Evolutionary conservation across 306 rosid species (phyloP).

Genomic region (Begonia masoniana): DNA sequence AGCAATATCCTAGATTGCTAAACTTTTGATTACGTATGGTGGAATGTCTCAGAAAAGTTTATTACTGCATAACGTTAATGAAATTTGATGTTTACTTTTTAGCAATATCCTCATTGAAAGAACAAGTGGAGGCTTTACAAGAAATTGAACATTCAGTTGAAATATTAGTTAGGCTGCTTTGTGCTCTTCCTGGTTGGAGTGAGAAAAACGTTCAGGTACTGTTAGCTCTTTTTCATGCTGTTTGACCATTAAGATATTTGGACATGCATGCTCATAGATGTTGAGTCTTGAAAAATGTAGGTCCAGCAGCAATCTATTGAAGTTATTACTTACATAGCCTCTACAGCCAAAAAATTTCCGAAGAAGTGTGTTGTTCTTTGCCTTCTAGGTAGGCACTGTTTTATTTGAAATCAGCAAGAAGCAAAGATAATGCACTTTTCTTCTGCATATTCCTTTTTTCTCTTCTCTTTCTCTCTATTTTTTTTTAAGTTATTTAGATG

Average conservation of each 20-base stretch:
- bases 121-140: slow-evolving; percentile 71
- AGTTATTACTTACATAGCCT: slow-evolving; percentile 58
- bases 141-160: slow-evolving; percentile 57
- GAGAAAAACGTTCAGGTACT: slow-evolving; percentile 98
- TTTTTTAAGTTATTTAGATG: slow-evolving; percentile 3
- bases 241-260: no score
- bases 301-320: slow-evolving; percentile 98
- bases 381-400: slow-evolving; percentile 55
- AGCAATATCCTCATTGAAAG: slow-evolving; percentile 79
- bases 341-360: slow-evolving; percentile 60
- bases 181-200: slow-evolving; percentile 91
- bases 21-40: background rate
- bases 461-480: background rate
- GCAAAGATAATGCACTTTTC: background rate
- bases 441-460: background rate
- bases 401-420: slow-evolving; percentile 2
- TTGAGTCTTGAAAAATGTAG: slow-evolving; percentile 26
- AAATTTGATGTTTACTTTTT: slow-evolving; percentile 9
- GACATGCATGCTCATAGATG: no score
- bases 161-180: slow-evolving; percentile 68
- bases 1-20: slow-evolving; percentile 3
- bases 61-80: background rate
- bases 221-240: background rate
- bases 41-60: background rate
- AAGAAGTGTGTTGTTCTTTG: slow-evolving; percentile 93